Base-by-base conservation (phyloP, 1,284 basidiomycete species). In the Tausonia pullulans region DNA sequence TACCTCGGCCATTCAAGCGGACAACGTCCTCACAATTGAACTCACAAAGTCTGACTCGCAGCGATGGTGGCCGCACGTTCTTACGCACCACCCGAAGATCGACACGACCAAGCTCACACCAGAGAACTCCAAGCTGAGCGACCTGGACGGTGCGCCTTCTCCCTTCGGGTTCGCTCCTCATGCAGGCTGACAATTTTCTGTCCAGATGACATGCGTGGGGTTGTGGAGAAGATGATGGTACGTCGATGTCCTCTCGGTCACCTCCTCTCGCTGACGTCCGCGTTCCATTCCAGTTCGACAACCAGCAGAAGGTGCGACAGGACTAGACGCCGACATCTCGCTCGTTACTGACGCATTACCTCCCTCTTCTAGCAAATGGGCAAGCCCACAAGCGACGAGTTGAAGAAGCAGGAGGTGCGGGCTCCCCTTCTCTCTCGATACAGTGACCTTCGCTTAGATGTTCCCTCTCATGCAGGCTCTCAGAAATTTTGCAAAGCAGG, bases 161-260 rank as follows among this genome's bases (percentile, higher is more conserved):
- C 27, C 27, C 27, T 27, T 27, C 27, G 27, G 27, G 27, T 27
- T 27, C 27, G 27, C 27, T 27, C 27, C 27, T 27, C 27, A 27
- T 27, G 27, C 27, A 27, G 27, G 27, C 27, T 27, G 27, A 27
- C 27, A 27, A 27, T 27, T 27, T 27, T 27, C 27, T 27, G 27
- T 27, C 6, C 6, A 52, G 14, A 7, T 52, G 14, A n/a, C 14
- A n/a, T 16, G 44, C 89, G 95, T 70, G 91, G 90, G 0, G 91
- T 98, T 90, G 96, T 99, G 0, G 96, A 99, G 78, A 98, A 98
- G 80, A 99, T 99, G 96, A 98, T 99, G 95, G 94, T 93, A 77
- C 71, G 87, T 73, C 13, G 13, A 41, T 55, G n/a, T 45, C 7
- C 45, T n/a, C 14, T 10, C 1, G 14, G 45, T 48, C 48, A 57